phyloP scores from a whole-genome alignment of 2,329 filamentous ascomycete species.

The Pyricularia pennisetigena region DNA sequence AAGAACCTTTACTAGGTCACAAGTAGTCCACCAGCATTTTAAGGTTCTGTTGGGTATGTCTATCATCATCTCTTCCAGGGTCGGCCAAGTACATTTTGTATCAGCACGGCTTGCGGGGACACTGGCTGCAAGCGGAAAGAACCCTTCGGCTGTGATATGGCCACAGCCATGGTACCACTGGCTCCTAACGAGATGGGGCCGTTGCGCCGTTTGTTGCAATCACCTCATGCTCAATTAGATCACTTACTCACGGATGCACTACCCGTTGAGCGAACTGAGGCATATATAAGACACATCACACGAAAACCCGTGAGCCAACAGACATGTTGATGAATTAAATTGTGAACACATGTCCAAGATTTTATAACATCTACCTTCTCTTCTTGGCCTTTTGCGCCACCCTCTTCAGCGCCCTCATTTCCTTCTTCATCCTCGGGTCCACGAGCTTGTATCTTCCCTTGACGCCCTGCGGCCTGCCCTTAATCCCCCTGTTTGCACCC shows the following conservation, averaged over 20 bases:
- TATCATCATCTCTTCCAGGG: background rate
- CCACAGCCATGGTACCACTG: background rate
- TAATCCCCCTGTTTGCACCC: slow-evolving; percentile 74
- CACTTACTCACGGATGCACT: background rate
- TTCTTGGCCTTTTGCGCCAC: slow-evolving; percentile 57
- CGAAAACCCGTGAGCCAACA: background rate
- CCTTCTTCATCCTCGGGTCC: slow-evolving; percentile 92
- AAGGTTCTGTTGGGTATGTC: background rate
- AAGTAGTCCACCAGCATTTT: background rate
- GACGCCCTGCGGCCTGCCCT: slow-evolving; percentile 72
- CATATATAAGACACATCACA: background rate
- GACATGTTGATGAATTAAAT: background rate
- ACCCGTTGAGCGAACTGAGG: background rate
- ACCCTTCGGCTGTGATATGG: too few relatives aligned
- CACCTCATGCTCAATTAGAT: background rate
- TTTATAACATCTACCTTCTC: slow-evolving; percentile 14
- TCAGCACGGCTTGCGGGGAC: too few relatives aligned
- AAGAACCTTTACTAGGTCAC: background rate
- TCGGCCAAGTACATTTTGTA: too few relatives aligned
- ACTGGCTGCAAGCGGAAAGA: too few relatives aligned
- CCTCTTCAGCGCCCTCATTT: slow-evolving; percentile 79
- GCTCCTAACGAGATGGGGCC: background rate
- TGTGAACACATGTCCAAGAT: background rate
- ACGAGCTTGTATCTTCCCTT: slow-evolving; percentile 98
- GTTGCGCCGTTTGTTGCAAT: too few relatives aligned